Base-by-base conservation (phyloP, 352 stramenopile genomes). In the Poterioochromonas sp. region DNA sequence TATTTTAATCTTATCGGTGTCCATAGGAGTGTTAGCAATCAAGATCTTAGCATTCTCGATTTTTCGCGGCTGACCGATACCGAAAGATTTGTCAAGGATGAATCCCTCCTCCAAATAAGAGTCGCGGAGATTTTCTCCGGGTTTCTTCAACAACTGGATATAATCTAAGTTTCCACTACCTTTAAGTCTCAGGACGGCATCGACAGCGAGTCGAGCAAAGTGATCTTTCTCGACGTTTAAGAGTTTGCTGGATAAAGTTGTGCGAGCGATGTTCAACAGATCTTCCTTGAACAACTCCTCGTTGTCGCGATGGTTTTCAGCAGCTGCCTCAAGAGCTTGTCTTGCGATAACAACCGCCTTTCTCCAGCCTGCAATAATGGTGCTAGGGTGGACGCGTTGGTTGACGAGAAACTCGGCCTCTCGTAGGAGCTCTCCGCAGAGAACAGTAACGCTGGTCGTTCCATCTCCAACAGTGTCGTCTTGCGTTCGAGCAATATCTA, bases 1-100 rank as follows among this genome's bases (percentile, higher is more conserved):
- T 81, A 99, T 99, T 86, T 99, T 99, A 86, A 99, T 99, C 86
- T 99, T 99, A 85, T 99, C 96, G 37, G 95, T 98, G 86, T 99
- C 95, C 96, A 99, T 99, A 47, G 90, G 89, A 49, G 95, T 99
- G 88, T 99, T 99, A 47, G 94, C 95, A 73, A 99, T 86, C 49
- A 99, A 84, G 79, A 99, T 98, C 83, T 97, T 97, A 68, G 95
- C 94, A 80, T 98, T 98, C 84, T 98, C 94, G 18, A 99, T 85
- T 73, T 91, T 87, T 83, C 96, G 95, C 32, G 94, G 94, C 86
- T 98, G 94, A 44, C 93, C 94, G 40, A 94, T 87, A 63, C 90
- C 89, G 71, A 97, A 92, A 20, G 1, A 83, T 85, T 98, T 98
- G 85, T 99, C 90, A 35, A 99, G 83, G 39, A 98, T 88, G 84